Base-by-base conservation (phyloP, 2,329 filamentous ascomycete genomes). In the Trichocomaceae sp. region DNA sequence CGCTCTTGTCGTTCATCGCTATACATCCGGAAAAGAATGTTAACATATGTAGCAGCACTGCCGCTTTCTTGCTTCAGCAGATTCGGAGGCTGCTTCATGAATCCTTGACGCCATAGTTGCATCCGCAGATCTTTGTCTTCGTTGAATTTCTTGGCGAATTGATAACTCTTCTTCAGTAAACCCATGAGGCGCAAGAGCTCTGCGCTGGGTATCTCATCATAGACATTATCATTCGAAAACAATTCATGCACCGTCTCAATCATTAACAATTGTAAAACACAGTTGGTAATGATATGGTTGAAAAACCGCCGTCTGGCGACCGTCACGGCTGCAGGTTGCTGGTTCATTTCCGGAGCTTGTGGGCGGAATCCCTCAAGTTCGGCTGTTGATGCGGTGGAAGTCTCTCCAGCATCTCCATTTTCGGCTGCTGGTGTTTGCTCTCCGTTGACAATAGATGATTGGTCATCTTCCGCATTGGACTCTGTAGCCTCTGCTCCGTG, bases 21-120 rank as follows among this genome's bases (percentile, higher is more conserved):
- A 72, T 96, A 99, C 93, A 99, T 99, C 49, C 93, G 82, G 74
- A 99, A 90, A 26, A 99, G 77, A 61, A 99, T 99, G 58, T 87
- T 87, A 35, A 99, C 90, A 69, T 99, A 99, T 1, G 95, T 96
- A 2, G 89, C 88, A 0, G 93, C 93, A 54, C 87, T 88, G 41
- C 93, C 92, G 58, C 84, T 89, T 74, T 99, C 93, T 70, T 99
- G 93, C 75, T 99, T 99, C 29, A 99, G 81, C 12, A 99, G 79
- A 65, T 99, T 99, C 2, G 93, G 93, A 15, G 93, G 92, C 69
- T 99, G 93, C 74, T 95, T 96, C 93, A 99, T 99, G 79, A 99
- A 99, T 0, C 95, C 93, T 70, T 99, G 93, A 50, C 90, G 82
- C 90, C 95, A 99, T 17, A 99, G 79, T 17, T 89, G 84, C 80